Evolutionary conservation across 768 basidiomycete species (phyloP).

Genomic region (Boletus eberwhitei): DNA sequence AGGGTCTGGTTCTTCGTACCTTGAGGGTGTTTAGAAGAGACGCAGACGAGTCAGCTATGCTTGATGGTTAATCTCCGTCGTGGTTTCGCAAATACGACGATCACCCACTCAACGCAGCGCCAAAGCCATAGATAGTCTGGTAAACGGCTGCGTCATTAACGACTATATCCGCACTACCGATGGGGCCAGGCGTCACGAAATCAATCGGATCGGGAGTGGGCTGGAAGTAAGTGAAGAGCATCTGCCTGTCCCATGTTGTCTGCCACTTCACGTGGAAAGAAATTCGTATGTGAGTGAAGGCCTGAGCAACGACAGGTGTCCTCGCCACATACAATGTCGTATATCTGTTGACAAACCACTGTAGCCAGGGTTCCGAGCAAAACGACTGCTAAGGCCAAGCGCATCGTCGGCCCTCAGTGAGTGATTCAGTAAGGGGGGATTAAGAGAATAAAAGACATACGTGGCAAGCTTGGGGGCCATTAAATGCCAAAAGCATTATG

Average conservation of each 20-base stretch:
- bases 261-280: constrained; percentile 44
- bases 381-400: constrained; percentile 12
- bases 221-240: constrained; percentile 31
- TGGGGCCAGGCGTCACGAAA: constrained; percentile 44
- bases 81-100: not conserved
- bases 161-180: constrained; percentile 59
- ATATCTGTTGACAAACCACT: constrained; percentile 48
- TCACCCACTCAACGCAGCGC: constrained; percentile 56
- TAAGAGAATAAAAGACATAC: constrained; percentile 5
- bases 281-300: not conserved
- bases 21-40: constrained; percentile 59
- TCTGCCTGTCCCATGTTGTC: constrained; percentile 39
- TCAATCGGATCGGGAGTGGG: constrained; percentile 30
- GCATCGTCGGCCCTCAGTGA: constrained; percentile 9
- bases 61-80: constrained; percentile 1
- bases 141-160: constrained; percentile 52
- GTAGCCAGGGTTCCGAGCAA: constrained; percentile 19
- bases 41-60: constrained; percentile 69
- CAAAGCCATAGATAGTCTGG: constrained; percentile 67
- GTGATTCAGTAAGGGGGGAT: not conserved
- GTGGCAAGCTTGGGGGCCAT: constrained; percentile 1
- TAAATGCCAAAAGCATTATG: constrained; percentile 13
- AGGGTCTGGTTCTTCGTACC: constrained; percentile 33
- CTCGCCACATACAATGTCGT: constrained; percentile 43
- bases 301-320: not conserved